These are phyloP conservation scores for Epicoccum sorghinum DNA, from an alignment of 2,329 filamentous ascomycete genomes.

Conservation along the genomic window DNA sequence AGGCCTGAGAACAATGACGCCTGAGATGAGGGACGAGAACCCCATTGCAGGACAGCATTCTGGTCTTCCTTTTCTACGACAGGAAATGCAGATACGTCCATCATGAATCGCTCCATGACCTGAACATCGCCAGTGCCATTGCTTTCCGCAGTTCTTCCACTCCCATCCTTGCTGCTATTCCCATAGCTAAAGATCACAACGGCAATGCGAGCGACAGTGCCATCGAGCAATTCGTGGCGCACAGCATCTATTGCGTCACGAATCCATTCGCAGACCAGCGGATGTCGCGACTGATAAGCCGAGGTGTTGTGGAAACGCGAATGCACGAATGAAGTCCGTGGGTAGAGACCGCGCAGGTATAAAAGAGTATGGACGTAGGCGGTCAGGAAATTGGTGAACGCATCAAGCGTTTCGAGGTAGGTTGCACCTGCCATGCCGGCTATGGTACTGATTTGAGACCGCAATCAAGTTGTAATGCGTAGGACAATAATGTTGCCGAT, in stretches of 20 bases:
- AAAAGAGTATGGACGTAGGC: slow-evolving; percentile 86
- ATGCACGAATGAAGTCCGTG: slow-evolving; percentile 75
- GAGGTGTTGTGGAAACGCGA: slow-evolving; percentile 82
- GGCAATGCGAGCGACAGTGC: slow-evolving; percentile 60
- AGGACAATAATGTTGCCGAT: background rate
- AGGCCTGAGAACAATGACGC: background rate
- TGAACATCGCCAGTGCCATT: slow-evolving; percentile 46
- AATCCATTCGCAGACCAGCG: slow-evolving; percentile 84
- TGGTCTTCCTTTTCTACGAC: slow-evolving; percentile 54
- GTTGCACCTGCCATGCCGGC: slow-evolving; percentile 21
- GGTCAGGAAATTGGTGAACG: slow-evolving; percentile 80
- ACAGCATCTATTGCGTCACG: slow-evolving; percentile 78
- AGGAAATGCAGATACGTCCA: slow-evolving; percentile 65
- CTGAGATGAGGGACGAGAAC: slow-evolving; percentile 12
- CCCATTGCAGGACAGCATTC: slow-evolving; percentile 58
- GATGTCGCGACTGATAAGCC: slow-evolving; percentile 84
- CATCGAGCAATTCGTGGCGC: slow-evolving; percentile 67
- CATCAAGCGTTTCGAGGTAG: slow-evolving; percentile 61
- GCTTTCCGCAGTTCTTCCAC: background rate
- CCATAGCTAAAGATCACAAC: slow-evolving; percentile 62
- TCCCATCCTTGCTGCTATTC: background rate
- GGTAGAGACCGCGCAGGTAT: slow-evolving; percentile 82
- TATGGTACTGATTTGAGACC: background rate
- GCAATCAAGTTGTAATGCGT: background rate
- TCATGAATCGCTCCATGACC: slow-evolving; percentile 65